Evolutionary conservation across 1,139 yeast genomes (phyloP), one percentile per base, ranked within the genome.

Genomic region (Sugiyamaella castrensis): DNA sequence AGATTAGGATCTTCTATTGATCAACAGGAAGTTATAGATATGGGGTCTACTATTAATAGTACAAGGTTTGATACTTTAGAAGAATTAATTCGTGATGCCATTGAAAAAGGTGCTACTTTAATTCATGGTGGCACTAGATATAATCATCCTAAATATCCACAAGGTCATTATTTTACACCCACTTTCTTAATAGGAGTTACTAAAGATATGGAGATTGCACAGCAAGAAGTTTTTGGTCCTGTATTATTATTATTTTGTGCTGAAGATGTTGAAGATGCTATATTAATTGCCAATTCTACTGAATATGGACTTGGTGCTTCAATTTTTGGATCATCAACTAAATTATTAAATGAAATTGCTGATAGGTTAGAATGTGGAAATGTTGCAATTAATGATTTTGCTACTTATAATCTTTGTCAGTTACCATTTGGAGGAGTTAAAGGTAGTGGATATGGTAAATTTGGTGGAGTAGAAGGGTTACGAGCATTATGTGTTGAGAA

Each of bases 371-470:
- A 81, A 39, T 78, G 91, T 47, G 98, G 98, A 26, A 92, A 88
- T 62, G 96, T 92, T 40, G 96, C 98, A 6, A 87, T 92, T 54
- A 92, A 92, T 66, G 98, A 92, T 69, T 92, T 92, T 74, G 98
- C 98, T 5, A 91, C 98, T 0, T 92, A 80, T 63, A 91, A 91
- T 61, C 88, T 92, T 30, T 92, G 97, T 56, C 98, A 92, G 69
- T 75, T 91, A 58, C 98, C 98, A 35, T 92, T 92, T 71, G 98
- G 98, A 48, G 98, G 98, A 28, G 79, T 80, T 30, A 84, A 84
- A 59, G 92, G 91, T 44, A 86, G 96, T 8, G 98, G 98, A 0
- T 92, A 88, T 63, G 98, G 98, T 48, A 91, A 89, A 65, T 92
- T 92, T 71, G 96, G 96, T 28, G 98, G 98, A 35, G 95, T 85